Evolutionary conservation across 208 protist genomes (phyloP), one percentile per base, ranked within the genome.

Genomic region (Crithidia bombi): DNA sequence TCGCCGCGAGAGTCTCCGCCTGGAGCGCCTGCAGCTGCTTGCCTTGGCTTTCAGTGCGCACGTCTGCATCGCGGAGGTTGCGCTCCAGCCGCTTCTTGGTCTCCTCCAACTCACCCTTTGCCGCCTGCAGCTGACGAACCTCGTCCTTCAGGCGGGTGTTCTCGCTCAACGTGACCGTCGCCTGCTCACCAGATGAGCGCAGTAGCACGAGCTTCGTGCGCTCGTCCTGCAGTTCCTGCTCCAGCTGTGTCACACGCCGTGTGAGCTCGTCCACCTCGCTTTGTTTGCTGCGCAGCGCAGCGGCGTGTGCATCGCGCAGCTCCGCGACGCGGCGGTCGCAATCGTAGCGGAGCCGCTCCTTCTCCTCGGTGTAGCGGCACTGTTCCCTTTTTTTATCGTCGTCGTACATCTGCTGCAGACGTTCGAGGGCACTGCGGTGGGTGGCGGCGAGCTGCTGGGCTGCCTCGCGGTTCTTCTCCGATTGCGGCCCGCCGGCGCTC

Each of bases 331-430:
- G 67, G 4, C 79, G 55, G 17, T 90, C 86, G 51, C 85, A 75
- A 28, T 84, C 81, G 50, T 75, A 79, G 17, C 65, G 38, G 3
- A 81, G 51, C 5, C 85, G 82, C 28, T 91, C 83, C 12, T 77
- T 78, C 49, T 95, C 90, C 52, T 87, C 87, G 11, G 66, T 44
- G 65, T 81, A 79, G 58, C 73, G 78, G 36, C 82, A 76, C 67
- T 86, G 83, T 38, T 67, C 66, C 46, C 79, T 39, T 49, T 65
- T 73, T 73, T 88, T 93, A 64, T 93, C 87, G 19, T 91, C 87
- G 21, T 95, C 90, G 83, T 87, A 91, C 49, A 82, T 66, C 23
- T 85, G 74, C 65, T 92, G 85, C 19, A 93, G 65, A 12, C 74
- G 71, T 15, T 82, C 87, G 14, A 91, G 75, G 12, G 81, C 65